Base-by-base conservation (phyloP, 371 early-diverging fungal genomes). In the Mortierella sp. region DNA sequence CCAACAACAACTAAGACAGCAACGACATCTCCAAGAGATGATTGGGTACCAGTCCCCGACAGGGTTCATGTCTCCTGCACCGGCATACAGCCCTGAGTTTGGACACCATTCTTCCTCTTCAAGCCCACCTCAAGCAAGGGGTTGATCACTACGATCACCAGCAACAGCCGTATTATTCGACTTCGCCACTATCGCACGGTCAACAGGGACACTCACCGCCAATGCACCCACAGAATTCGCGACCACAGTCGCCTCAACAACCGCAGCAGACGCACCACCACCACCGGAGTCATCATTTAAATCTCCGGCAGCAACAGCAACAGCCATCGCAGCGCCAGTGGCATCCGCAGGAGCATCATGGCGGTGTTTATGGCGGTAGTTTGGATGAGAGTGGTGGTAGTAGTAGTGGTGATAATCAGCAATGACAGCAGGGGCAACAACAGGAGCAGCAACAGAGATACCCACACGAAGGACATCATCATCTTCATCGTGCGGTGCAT, bases 1-100 rank as follows among this genome's bases (percentile, higher is more conserved):
- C 24, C 67, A 67, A 67, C 40, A 67, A 4, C 67, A 67, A 67
- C 34, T 61, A 16, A 37, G 43, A 10, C 67, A 67, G 3, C 67
- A 67, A 21, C 67, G 1, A 10, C 43, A 37, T 21, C 71, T 67
- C 1, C 67, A 67, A 24, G 24, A 67, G 37, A 67, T 67, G 67
- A 37, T 37, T 67, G 67, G 67, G 67, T 67, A 67, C 43, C 37
- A 37, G 24, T 67, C 67, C 10, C 67, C 67, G 9, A 67, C 67
- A 3, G 43, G n/a, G 10, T 67, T 67, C 9, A 67, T 67, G 67
- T 67, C 67, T 8, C 67, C 67, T 2, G 43, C 67, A 4, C 67
- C 67, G 10, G 40, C 10, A 5, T 67, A 67, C 24, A 37, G 37
- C 21, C 43, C 67, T 24, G 24, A 19, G 37, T 64, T 13, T 37